Evolutionary conservation across 2,329 filamentous ascomycete genomes (phyloP), one percentile per base, ranked within the genome.

Genomic region (Fusarium robinianum): DNA sequence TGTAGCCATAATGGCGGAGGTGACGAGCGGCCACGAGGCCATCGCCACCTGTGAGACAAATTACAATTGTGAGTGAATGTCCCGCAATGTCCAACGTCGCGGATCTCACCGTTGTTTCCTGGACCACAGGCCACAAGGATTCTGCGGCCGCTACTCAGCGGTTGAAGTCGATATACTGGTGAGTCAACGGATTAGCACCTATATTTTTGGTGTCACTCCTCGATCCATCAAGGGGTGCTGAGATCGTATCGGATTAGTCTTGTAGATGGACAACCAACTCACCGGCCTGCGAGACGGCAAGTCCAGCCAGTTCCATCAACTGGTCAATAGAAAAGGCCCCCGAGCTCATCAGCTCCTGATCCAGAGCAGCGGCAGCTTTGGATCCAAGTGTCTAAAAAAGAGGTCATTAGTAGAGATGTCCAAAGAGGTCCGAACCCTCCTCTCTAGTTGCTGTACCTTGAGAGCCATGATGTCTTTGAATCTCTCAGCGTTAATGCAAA

Each of bases 11-110:
- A 64, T 96, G 88, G 65, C 82, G 83, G 5, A 99, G 79, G 69
- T 99, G 94, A 17, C 94, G 84, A 39, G 94, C 94, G 33, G 92
- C 91, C 18, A 99, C 94, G 3, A 99, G 81, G 3, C 94, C 94
- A 68, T 99, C 94, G 24, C 94, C 94, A 51, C 94, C 89, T 91
- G 23, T 27, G 17, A 30, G 27, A 18, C 18, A 26, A 26, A 27
- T 11, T 48, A 25, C 33, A 41, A 19, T 10, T 26, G 26, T 46
- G 15, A 49, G 34, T 8, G 26, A 17, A 8, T 19, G 35, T 11
- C 17, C 8, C 26, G 12, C 6, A 24, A 10, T 9, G n/a, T 17
- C 8, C 10, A 16, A 15, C 8, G 21, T 2, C 11, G 16, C 14
- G 14, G n/a, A 26, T 46, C 69, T 49, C 52, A 81, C 83, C 83